Base-by-base conservation (phyloP, 2,329 filamentous ascomycete genomes). In the Botryotinia globosa region DNA sequence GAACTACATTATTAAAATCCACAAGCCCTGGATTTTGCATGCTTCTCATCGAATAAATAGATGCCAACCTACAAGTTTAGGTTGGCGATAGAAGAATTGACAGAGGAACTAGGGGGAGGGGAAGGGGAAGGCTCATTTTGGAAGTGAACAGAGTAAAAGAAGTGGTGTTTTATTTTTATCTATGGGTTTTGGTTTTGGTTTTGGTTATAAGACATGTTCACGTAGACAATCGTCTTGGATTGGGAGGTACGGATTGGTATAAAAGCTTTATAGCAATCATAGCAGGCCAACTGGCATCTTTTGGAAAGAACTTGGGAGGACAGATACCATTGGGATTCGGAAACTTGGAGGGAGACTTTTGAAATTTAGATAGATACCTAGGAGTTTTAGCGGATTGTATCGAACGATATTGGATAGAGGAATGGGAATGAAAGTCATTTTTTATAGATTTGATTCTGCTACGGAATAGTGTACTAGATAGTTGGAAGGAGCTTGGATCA, bases 341-440 rank as follows among this genome's bases (percentile, higher is more conserved):
- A 25, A 54, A 56, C 51, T 56, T 56, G 64, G 34, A 42, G n/a
- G 25, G 29, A 10, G 37, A 54, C 37, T 39, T 56, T 67, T 67
- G n/a, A 54, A 54, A 54, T 56, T 67, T 67, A 67, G 34, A 67
- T 54, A 67, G 64, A 67, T 67, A 67, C 64, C 64, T 67, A 56
- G 64, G 48, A 48, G 37, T 67, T 56, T 39, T 39, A 14, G 29
- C 64, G 64, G 34, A 37, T 54, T 25, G 45, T 34, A 10, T 66
- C 54, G 34, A 22, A 18, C 14, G n/a, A n/a, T 18, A 62, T 2
- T 10, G 64, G 64, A 42, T 56, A 54, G n/a, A 54, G 16, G 34
- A 18, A 42, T 22, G 34, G 64, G 45, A 42, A 54, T 67, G 44
- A 37, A 54, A 54, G n/a, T 54, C 39, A 39, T 51, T 39, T 12